These are phyloP conservation scores for Nepenthes alata DNA, from an alignment of 179 eudicot genomes.

Conservation along the genomic window DNA sequence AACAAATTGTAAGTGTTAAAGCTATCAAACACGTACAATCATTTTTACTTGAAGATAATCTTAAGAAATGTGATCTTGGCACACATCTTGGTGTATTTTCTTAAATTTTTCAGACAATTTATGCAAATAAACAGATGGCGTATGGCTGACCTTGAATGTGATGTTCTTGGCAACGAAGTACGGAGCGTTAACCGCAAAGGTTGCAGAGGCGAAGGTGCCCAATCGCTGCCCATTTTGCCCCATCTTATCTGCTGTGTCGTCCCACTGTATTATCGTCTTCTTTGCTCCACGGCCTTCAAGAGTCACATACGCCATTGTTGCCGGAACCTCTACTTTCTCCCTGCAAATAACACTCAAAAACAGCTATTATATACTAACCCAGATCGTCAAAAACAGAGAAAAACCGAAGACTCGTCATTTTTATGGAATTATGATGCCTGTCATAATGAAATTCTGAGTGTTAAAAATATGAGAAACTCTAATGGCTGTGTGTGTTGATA, in stretches of 20 bases:
- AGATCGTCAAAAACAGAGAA: background rate
- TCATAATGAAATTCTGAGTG: no score
- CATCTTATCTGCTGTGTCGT: slow-evolving; percentile 57
- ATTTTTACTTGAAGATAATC: no score
- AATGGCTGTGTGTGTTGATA: slow-evolving; percentile 2
- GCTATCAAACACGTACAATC: no score
- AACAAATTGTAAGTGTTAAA: no score
- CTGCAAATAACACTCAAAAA: slow-evolving; percentile 15
- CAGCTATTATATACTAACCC: background rate
- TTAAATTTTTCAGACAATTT: background rate
- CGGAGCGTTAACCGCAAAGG: slow-evolving; percentile 71
- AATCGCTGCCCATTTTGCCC: slow-evolving; percentile 48
- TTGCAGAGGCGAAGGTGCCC: slow-evolving; percentile 73
- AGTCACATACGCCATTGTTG: slow-evolving; percentile 47
- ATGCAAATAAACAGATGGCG: no score
- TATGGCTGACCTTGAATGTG: slow-evolving; percentile 53
- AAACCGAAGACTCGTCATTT: no score
- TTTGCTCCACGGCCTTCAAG: slow-evolving; percentile 46
- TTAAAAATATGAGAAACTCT: background rate
- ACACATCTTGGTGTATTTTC: background rate
- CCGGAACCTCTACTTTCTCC: slow-evolving; percentile 71
- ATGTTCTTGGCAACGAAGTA: slow-evolving; percentile 64
- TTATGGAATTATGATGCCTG: no score
- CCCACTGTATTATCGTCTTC: slow-evolving; percentile 59
- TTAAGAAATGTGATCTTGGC: background rate